A percentile compares a stretch with the other conserved stretches of the same genome.
Evolutionary conservation across 2,329 filamentous ascomycete genomes (phyloP).

Genomic region (Chaetomium globosum): DNA sequence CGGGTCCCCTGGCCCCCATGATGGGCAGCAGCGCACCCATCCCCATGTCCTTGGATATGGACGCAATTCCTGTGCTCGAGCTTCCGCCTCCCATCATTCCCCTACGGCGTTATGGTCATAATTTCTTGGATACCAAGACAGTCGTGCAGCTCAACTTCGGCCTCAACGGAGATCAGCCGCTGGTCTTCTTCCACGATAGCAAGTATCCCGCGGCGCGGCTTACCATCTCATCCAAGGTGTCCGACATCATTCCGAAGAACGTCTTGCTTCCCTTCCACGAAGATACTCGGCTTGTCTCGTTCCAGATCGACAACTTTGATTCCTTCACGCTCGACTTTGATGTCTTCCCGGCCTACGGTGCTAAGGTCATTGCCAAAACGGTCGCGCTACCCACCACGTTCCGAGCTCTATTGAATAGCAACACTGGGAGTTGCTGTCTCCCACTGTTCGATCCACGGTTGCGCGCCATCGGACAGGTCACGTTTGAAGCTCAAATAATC

Average conservation of each 20-base stretch:
- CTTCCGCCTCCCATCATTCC: constrained; percentile 96
- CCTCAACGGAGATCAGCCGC: constrained; percentile 70
- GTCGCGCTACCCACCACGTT: constrained; percentile 89
- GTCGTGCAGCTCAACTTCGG: constrained; percentile 93
- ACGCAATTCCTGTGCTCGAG: constrained; percentile 89
- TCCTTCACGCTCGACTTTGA: constrained; percentile 96
- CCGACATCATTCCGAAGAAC: constrained; percentile 94
- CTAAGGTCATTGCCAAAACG: constrained; percentile 94
- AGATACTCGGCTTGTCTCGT: constrained; percentile 88
- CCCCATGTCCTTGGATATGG: constrained; percentile 72
- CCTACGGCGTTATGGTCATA: constrained; percentile 90
- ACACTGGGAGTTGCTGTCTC: constrained; percentile 77
- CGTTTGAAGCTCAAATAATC: constrained; percentile 93
- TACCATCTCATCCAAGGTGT: constrained; percentile 94
- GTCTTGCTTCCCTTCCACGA: constrained; percentile 95
- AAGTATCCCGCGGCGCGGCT: constrained; percentile 94
- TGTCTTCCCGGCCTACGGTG: constrained; percentile 95
- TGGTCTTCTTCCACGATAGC: constrained; percentile 95
- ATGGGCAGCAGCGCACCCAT: constrained; percentile 55
- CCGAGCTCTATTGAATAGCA: constrained; percentile 67
- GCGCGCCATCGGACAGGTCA: constrained; percentile 88
- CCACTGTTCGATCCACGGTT: constrained; percentile 91
- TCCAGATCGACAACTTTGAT: constrained; percentile 92
- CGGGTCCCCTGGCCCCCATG: constrained; percentile 46
- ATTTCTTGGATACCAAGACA: constrained; percentile 96